phyloP scores from a whole-genome alignment of 179 eudicot species.

The Spinacia oleracea region DNA sequence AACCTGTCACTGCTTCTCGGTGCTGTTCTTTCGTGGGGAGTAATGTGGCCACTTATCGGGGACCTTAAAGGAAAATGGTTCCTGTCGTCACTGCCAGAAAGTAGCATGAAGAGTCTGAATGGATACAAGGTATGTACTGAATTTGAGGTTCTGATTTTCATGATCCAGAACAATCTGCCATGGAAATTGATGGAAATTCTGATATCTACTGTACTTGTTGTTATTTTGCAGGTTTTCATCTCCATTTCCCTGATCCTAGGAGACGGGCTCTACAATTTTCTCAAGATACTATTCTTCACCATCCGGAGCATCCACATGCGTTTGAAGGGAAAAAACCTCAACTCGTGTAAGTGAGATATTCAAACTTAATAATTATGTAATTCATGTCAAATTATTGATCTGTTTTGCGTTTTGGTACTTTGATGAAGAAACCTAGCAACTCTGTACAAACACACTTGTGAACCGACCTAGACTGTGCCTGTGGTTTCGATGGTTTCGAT shows the following conservation, averaged over 20 bases:
- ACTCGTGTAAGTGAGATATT: conserved; percentile 29
- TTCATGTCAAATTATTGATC: not conserved
- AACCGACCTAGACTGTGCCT: not conserved
- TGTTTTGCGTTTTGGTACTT: not conserved
- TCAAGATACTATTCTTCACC: conserved; percentile 63
- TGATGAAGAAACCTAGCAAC: not conserved
- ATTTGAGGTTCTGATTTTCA: not conserved
- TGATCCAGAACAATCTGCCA: not conserved
- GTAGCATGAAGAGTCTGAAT: conserved; percentile 87
- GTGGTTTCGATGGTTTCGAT: not conserved
- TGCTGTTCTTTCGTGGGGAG: conserved; percentile 82
- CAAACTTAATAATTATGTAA: not conserved
- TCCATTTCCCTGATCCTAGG: conserved; percentile 86
- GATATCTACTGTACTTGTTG: not conserved
- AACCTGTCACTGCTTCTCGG: conserved; percentile 85
- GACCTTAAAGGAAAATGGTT: conserved; percentile 74
- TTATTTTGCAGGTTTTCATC: conserved; percentile 65
- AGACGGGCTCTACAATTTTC: conserved; percentile 82
- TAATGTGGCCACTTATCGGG: conserved; percentile 90
- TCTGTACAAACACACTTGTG: not conserved
- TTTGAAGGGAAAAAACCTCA: conserved; percentile 36
- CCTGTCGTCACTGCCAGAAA: conserved; percentile 49
- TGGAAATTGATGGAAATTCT: not conserved
- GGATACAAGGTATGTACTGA: conserved; percentile 72
- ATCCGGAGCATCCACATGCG: conserved; percentile 42